Evolutionary conservation across 2,329 filamentous ascomycete species (phyloP).

Genomic region (Colletotrichum costaricense): DNA sequence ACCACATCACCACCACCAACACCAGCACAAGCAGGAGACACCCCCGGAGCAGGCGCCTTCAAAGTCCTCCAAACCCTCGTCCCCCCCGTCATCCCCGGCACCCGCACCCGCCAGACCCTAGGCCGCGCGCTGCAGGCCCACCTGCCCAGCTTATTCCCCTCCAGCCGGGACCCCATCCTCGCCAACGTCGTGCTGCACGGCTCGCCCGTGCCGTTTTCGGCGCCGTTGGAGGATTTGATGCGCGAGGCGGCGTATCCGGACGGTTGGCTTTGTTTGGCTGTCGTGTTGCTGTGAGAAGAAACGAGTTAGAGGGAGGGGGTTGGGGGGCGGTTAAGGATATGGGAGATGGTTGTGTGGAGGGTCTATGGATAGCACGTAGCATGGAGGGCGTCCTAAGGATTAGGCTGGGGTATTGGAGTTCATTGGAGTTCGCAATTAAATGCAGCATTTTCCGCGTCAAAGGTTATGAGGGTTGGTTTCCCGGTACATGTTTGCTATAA

Average conservation of each 20-base stretch:
- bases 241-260: conserved; percentile 88
- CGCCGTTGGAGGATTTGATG: conserved; percentile 85
- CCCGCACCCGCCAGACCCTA: conserved; percentile 62
- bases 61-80: conserved; percentile 83
- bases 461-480: too few relatives aligned
- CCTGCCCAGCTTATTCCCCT: conserved; percentile 87
- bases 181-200: conserved; percentile 90
- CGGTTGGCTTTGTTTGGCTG: conserved; percentile 88
- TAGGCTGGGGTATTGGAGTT: too few relatives aligned
- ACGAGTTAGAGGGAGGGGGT: not conserved
- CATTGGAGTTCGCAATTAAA: too few relatives aligned
- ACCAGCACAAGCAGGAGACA: not conserved
- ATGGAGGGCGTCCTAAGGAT: too few relatives aligned
- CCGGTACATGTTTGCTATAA: too few relatives aligned
- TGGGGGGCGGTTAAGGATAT: too few relatives aligned
- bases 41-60: conserved; percentile 63
- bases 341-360: not conserved
- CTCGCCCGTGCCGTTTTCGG: conserved; percentile 81
- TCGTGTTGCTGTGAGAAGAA: conserved; percentile 71
- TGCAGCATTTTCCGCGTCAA: too few relatives aligned
- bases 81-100: conserved; percentile 54
- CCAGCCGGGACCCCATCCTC: conserved; percentile 83
- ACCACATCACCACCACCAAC: conserved; percentile 24
- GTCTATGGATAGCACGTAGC: not conserved
- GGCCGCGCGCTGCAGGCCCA: conserved; percentile 81